Evolutionary conservation across 768 basidiomycete genomes (phyloP), one percentile per base, ranked within the genome.

Genomic region (Exidia glandulosa): DNA sequence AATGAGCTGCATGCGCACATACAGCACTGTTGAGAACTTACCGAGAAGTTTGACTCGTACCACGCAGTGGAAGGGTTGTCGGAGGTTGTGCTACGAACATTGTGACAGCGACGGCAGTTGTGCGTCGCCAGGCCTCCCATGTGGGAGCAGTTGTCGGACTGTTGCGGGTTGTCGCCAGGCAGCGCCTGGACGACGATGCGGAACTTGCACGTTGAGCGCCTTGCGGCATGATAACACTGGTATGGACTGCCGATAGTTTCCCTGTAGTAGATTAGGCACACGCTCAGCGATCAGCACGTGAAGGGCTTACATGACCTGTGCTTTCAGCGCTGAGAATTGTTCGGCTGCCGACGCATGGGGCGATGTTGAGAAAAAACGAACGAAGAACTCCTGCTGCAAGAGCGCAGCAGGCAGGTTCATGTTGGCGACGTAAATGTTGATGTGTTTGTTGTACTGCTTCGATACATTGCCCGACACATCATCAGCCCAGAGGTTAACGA

Each of bases 91-190:
- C 66, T 63, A 4, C 66, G 65, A 2, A 56, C 48, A n/a, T 59
- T 29, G 12, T 36, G 10, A 33, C 63, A 67, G 1, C 31, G 32
- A 5, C 63, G 63, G 33, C 65, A 66, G 25, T 59, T 57, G 23
- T 45, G 56, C 32, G 64, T 67, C 2, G 32, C 63, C 1, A 62
- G 37, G 2, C 50, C 45, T 0, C 63, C 63, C 16, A 65, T 64
- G 37, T 64, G 65, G 1, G 60, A 60, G 4, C 60, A 48, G 31
- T 63, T 60, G 32, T 66, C 66, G 2, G 66, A 61, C 48, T 65
- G 64, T 31, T 65, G 64, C 4, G 66, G 66, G 30, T 66, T 66
- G 31, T 66, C 66, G n/a, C 62, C 64, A 3, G 63, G 62, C 2
- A 63, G 56, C 25, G 33, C 31, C 19, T 60, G 62, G 1, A 58